Conservation (phyloP, 805 yeast species). For the Teunomyces funiuensis region DNA sequence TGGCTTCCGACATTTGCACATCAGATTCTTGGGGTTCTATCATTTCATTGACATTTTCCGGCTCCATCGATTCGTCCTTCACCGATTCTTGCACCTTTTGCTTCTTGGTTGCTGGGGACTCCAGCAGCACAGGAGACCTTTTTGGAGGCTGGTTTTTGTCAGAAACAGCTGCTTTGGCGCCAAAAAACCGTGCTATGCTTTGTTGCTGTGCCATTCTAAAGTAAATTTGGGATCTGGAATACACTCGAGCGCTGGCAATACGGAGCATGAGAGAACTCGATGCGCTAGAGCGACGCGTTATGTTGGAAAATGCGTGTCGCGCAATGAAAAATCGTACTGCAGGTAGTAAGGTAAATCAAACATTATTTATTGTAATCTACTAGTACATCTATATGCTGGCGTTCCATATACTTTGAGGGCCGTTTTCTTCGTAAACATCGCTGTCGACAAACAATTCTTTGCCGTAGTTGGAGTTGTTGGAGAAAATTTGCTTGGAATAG, state of each 20-base stretch:
- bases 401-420: conserved; percentile 85
- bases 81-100: neutral
- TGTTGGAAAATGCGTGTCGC: neutral
- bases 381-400: conserved; percentile 19
- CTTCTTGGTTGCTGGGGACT: neutral
- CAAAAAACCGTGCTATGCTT: conserved; percentile 33
- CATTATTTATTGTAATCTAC: neutral
- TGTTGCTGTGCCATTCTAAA: conserved; percentile 27
- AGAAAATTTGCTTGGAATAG: conserved; percentile 80
- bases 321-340: neutral
- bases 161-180: conserved; percentile 3
- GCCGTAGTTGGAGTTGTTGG: conserved; percentile 52
- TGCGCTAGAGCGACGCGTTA: conserved; percentile 2
- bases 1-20: conserved; percentile 13
- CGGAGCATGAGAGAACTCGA: neutral
- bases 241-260: conserved; percentile 1
- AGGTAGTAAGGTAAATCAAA: neutral
- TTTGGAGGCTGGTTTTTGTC: neutral
- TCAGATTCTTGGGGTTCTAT: conserved; percentile 2
- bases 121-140: neutral
- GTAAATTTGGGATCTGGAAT: neutral
- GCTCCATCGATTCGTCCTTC: neutral
- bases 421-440: conserved; percentile 71
- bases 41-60: neutral
- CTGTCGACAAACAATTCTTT: conserved; percentile 65